phyloP scores from a whole-genome alignment of 2,329 filamentous ascomycete genomes.

The Talaromyces sp. region DNA sequence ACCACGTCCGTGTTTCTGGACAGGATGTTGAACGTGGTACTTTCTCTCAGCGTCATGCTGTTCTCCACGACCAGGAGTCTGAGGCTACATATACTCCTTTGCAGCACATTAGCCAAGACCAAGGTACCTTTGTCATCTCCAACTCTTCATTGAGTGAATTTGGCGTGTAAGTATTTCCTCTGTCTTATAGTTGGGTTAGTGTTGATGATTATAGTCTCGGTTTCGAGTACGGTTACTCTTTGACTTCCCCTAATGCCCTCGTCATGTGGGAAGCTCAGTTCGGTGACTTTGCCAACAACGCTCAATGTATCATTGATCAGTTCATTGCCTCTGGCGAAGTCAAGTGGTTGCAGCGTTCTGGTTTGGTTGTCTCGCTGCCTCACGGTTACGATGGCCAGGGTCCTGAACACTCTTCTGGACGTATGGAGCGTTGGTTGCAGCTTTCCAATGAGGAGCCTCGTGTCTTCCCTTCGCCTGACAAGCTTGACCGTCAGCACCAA shows the following conservation, averaged over 20 bases:
- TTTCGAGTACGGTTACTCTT: slow-evolving; percentile 97
- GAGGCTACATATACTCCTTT: slow-evolving; percentile 92
- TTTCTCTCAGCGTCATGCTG: slow-evolving; percentile 95
- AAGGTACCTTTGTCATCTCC: slow-evolving; percentile 92
- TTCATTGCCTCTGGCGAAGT: slow-evolving; percentile 96
- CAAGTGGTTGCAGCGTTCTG: slow-evolving; percentile 98
- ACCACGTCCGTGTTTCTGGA: slow-evolving; percentile 95
- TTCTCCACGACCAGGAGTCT: slow-evolving; percentile 95
- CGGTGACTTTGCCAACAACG: slow-evolving; percentile 99
- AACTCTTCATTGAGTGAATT: slow-evolving; percentile 85
- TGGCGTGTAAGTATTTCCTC: slow-evolving; percentile 52
- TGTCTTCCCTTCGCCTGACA: slow-evolving; percentile 81
- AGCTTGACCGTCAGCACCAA: slow-evolving; percentile 94
- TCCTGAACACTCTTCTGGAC: slow-evolving; percentile 94
- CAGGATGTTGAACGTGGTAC: slow-evolving; percentile 99
- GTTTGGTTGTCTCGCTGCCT: slow-evolving; percentile 90
- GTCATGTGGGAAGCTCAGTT: slow-evolving; percentile 99
- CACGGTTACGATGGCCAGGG: slow-evolving; percentile 98
- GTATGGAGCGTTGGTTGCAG: slow-evolving; percentile 95
- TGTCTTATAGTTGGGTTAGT: neutral
- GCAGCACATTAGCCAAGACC: slow-evolving; percentile 82
- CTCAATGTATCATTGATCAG: slow-evolving; percentile 98
- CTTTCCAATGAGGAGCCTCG: slow-evolving; percentile 96
- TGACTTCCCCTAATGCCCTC: slow-evolving; percentile 92
- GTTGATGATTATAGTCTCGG: slow-evolving; percentile 72